Evolutionary conservation across 129 eudicot species (phyloP).

Genomic region (Scalesia atractyloides): DNA sequence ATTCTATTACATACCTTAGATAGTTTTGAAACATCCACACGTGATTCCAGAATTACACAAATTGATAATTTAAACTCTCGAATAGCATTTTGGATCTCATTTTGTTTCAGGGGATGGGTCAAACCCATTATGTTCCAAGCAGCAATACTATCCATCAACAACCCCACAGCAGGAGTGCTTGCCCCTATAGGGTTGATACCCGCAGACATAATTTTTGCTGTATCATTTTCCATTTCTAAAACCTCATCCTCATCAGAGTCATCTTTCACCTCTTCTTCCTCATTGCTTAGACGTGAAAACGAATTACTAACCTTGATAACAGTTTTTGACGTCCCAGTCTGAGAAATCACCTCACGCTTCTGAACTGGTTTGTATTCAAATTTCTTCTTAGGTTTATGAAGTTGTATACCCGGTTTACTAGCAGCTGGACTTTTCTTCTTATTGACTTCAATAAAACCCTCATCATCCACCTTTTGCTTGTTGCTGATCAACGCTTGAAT

Average conservation of each 20-base stretch:
- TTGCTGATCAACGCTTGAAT: too few relatives aligned
- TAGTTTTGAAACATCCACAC: too few relatives aligned
- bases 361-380: neutral
- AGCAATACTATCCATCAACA: neutral
- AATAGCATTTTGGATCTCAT: too few relatives aligned
- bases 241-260: neutral
- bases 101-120: too few relatives aligned
- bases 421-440: too few relatives aligned
- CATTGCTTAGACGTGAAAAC: neutral
- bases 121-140: neutral
- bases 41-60: too few relatives aligned
- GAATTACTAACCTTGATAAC: neutral
- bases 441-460: neutral
- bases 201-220: neutral
- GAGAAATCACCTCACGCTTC: neutral
- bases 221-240: neutral
- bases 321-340: neutral
- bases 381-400: neutral
- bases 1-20: too few relatives aligned
- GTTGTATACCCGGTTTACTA: neutral
- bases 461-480: too few relatives aligned
- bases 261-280: fast-evolving
- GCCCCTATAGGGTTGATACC: neutral
- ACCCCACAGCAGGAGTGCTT: neutral
- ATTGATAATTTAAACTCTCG: too few relatives aligned